Conservation (phyloP, 129 eudicot genomes). For the Chrysanthemum makinoi region DNA sequence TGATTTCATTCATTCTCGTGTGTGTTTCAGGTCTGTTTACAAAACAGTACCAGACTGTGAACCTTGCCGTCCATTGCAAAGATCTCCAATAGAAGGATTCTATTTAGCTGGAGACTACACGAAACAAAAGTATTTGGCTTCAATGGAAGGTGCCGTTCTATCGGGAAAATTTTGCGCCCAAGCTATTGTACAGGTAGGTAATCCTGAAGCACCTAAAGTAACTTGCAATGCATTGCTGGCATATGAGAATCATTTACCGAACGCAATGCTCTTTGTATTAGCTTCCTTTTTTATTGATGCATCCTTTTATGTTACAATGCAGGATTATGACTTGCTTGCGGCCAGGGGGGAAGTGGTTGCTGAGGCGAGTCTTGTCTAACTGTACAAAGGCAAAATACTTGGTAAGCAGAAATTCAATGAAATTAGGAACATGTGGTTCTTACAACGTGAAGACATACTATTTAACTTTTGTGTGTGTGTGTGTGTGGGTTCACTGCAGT, state of each 20-base stretch:
- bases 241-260: neutral
- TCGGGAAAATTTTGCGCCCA: constrained; percentile 98
- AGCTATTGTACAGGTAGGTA: constrained; percentile 98
- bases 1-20: neutral
- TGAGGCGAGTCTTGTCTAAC: constrained; percentile 55
- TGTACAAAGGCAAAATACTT: constrained; percentile 23
- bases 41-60: constrained; percentile 90
- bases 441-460: neutral
- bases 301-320: constrained; percentile 26
- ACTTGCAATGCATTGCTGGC: constrained; percentile 1
- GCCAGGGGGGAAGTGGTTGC: constrained; percentile 45
- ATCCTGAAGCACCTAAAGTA: constrained; percentile 9
- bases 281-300: neutral
- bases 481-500: too few relatives aligned
- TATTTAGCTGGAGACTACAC: constrained; percentile 98
- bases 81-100: constrained; percentile 87
- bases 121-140: constrained; percentile 94
- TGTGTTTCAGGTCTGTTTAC: constrained; percentile 78
- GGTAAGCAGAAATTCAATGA: constrained; percentile 19
- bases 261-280: neutral
- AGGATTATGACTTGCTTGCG: constrained; percentile 68
- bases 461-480: neutral
- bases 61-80: constrained; percentile 98
- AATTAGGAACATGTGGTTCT: neutral
- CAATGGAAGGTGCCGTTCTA: constrained; percentile 98